Conservation (phyloP, 768 basidiomycete species). For the Suillus ampliporus region DNA sequence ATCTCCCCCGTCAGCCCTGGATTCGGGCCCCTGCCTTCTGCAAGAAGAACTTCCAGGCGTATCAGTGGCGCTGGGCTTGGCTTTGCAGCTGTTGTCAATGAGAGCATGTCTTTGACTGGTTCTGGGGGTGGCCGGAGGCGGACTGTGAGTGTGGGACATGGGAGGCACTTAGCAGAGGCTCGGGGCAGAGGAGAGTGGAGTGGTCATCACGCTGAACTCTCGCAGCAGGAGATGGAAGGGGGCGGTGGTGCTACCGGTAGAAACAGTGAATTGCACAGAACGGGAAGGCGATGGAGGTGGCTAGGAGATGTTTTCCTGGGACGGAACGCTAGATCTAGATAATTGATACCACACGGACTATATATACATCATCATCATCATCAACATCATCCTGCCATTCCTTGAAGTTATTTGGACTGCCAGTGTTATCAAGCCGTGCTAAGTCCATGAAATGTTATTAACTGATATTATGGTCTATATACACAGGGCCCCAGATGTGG, state of each 20-base stretch:
- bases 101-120: constrained; percentile 18
- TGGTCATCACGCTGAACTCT: constrained; percentile 6
- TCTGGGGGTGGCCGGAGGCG: constrained; percentile 40
- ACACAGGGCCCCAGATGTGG: neutral
- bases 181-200: constrained; percentile 16
- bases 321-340: constrained; percentile 1
- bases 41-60: constrained; percentile 48
- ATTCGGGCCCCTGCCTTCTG: constrained; percentile 67
- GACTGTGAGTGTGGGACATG: constrained; percentile 56
- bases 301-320: constrained; percentile 22
- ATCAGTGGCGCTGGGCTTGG: constrained; percentile 38
- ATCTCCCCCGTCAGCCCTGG: constrained; percentile 78
- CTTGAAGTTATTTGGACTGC: neutral
- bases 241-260: constrained; percentile 1
- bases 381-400: neutral
- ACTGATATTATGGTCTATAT: neutral
- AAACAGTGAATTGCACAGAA: constrained; percentile 11
- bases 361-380: constrained; percentile 1
- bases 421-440: neutral
- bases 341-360: neutral
- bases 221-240: constrained; percentile 15
- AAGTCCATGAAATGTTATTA: neutral
- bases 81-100: constrained; percentile 39
- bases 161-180: constrained; percentile 18
- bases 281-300: constrained; percentile 36